Percentiles rank a stretch among this genome's conserved stretches.
Conservation (phyloP, 2,329 filamentous ascomycete species). For the Aspergillus udagawae region DNA sequence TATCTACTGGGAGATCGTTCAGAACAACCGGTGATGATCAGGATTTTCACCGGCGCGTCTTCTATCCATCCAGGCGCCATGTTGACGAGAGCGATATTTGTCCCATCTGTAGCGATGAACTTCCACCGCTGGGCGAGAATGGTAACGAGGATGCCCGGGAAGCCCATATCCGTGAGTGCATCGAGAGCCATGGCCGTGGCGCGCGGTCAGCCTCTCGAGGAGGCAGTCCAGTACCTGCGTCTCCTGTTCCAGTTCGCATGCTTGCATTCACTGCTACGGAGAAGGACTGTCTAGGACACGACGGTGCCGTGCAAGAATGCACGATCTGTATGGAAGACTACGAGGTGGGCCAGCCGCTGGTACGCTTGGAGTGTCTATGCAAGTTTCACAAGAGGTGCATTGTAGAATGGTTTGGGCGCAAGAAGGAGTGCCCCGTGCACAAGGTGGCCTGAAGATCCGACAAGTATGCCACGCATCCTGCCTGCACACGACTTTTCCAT, state of each 20-base stretch:
- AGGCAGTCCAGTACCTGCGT: constrained; percentile 18
- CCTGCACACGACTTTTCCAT: background rate
- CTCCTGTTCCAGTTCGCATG: constrained; percentile 33
- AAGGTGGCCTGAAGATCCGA: constrained; percentile 35
- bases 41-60: constrained; percentile 1
- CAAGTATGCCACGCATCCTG: background rate
- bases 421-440: constrained; percentile 58
- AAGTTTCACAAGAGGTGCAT: constrained; percentile 62
- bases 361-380: constrained; percentile 59
- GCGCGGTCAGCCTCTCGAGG: constrained; percentile 15
- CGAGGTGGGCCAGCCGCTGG: constrained; percentile 55
- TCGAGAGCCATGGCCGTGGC: constrained; percentile 31
- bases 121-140: constrained; percentile 36
- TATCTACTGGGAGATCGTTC: constrained; percentile 3
- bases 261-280: constrained; percentile 55
- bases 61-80: constrained; percentile 14
- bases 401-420: constrained; percentile 57
- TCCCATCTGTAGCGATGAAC: constrained; percentile 41
- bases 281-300: constrained; percentile 57
- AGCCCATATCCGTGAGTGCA: constrained; percentile 44
- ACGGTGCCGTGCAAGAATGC: constrained; percentile 54
- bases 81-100: constrained; percentile 44
- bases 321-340: constrained; percentile 65
- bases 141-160: constrained; percentile 41
- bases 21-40: constrained; percentile 1